Conservation (phyloP, 1,139 yeast species). For the Hyphopichia khmerensis region DNA sequence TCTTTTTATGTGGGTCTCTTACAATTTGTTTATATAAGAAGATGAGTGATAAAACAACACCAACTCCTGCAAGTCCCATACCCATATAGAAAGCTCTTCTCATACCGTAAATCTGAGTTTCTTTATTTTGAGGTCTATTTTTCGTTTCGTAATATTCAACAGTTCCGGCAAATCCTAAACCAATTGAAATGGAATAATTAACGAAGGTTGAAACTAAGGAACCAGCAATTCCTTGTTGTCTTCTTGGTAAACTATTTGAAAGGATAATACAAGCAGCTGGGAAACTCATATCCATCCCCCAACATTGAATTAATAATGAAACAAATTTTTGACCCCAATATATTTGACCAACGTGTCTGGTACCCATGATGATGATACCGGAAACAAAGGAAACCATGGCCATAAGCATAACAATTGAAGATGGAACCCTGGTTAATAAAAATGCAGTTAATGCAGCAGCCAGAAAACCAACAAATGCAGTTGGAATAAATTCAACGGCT, state of each 20-base stretch:
- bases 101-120: conserved; percentile 32
- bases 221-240: conserved; percentile 66
- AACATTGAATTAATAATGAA: conserved; percentile 44
- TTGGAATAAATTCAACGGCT: conserved; percentile 41
- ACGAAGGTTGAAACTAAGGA: conserved; percentile 60
- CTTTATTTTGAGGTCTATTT: conserved; percentile 22
- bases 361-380: conserved; percentile 43
- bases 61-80: conserved; percentile 51
- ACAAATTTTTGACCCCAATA: conserved; percentile 59
- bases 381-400: conserved; percentile 46
- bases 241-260: conserved; percentile 48
- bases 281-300: conserved; percentile 67
- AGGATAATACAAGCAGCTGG: conserved; percentile 60
- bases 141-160: conserved; percentile 47
- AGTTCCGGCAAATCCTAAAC: conserved; percentile 64
- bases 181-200: conserved; percentile 62
- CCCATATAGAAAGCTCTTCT: conserved; percentile 49
- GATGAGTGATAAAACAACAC: conserved; percentile 28
- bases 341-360: conserved; percentile 44
- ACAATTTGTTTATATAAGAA: conserved; percentile 13
- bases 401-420: conserved; percentile 41
- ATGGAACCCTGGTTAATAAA: conserved; percentile 36
- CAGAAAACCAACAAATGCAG: conserved; percentile 37
- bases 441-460: conserved; percentile 48
- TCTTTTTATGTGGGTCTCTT: neutral